Evolutionary conservation across 768 basidiomycete genomes (phyloP), one percentile per base, ranked within the genome.

Genomic region (Tremella mesenterica): DNA sequence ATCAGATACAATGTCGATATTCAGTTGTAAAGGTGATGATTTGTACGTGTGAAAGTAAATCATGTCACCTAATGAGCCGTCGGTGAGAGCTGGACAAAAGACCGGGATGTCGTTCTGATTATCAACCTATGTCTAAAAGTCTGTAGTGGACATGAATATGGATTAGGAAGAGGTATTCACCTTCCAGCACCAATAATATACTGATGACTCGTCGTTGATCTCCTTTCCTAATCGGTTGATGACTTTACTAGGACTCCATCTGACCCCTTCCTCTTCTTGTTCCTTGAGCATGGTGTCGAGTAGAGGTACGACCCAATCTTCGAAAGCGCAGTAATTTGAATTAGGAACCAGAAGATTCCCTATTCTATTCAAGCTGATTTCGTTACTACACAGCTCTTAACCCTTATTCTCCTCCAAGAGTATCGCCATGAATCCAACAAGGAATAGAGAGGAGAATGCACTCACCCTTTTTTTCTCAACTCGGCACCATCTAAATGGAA

Each of bases 171-270:
- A 50, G 58, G 3, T 8, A 57, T 81, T 79, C 75, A 93, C 95
- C 82, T 95, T 97, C 72, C 90, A 95, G 33, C 92, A 92, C 95
- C 95, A 99, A 71, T 97, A 96, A 69, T 97, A 95, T 53, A 97
- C 88, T 55, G 90, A 93, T 66, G 91, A 86, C 75, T 96, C 95
- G 71, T 96, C 83, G 71, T 95, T 79, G 55, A 99, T 97, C 75
- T 97, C 95, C 73, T 91, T 91, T 26, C 95, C 95, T n/a, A 99
- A 76, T 50, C 95, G 77, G 25, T 79, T 81, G 63, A 97, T 95
- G 70, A 99, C 90, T 13, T 82, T 79, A 69, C 91, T 93, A n/a
- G 95, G 95, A 1, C 86, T 83, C 95, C 95, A 97, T 50, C 84
- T 79, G 2, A 48, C 52, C 5, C 48, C 56, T 5, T n/a, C n/a